Evolutionary conservation across 192 early-diverging fungal species (phyloP).

Genomic region (Coemansia sp.): DNA sequence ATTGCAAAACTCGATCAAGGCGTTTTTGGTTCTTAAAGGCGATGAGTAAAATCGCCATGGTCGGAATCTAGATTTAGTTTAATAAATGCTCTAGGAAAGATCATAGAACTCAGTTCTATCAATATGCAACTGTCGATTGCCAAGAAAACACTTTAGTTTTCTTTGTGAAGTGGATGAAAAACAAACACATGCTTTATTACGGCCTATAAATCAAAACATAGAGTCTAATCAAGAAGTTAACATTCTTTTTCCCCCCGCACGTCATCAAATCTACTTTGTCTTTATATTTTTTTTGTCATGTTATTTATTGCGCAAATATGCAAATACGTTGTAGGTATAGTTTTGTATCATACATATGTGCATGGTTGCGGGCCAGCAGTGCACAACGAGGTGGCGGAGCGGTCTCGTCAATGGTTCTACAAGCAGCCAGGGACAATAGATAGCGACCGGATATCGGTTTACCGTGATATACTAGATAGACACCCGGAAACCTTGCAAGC

Average conservation of each 20-base stretch:
- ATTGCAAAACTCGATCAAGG: slow-evolving; percentile 62
- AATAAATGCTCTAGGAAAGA: no score
- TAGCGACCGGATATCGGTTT: slow-evolving; percentile 5
- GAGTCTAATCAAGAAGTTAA: no score
- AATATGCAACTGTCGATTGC: no score
- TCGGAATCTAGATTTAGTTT: no score
- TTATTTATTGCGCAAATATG: background rate
- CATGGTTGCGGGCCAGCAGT: slow-evolving; percentile 47
- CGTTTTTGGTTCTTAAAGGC: slow-evolving; percentile 65
- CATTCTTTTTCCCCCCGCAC: no score
- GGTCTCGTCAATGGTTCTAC: slow-evolving; percentile 47
- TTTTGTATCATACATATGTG: slow-evolving; percentile 2
- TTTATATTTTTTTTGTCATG: background rate
- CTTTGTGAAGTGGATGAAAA: no score
- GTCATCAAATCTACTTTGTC: background rate
- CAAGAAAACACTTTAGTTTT: no score
- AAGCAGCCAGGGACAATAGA: background rate
- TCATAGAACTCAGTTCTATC: no score
- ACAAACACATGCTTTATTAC: no score
- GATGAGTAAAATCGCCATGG: no score
- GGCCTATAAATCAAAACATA: no score
- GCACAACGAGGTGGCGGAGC: slow-evolving; percentile 53
- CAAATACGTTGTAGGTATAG: background rate
- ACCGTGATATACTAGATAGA: slow-evolving; percentile 35
- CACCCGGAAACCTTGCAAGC: slow-evolving; percentile 40